These are phyloP conservation scores for Nemania diffusa DNA, from an alignment of 2,329 filamentous ascomycete genomes.

Conservation along the genomic window DNA sequence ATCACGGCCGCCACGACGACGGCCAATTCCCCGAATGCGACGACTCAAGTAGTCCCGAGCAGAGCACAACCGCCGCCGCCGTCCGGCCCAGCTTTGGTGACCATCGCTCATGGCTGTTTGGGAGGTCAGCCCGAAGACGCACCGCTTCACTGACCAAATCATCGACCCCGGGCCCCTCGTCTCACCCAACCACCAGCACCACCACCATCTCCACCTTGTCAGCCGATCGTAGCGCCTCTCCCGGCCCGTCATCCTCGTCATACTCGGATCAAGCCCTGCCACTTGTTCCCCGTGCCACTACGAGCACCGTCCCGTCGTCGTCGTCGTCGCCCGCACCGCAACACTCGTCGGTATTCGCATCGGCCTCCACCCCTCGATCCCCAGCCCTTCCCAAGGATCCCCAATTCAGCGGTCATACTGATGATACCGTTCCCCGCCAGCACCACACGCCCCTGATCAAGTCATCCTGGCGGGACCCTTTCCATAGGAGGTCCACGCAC, in stretches of 20 bases:
- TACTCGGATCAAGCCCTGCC: constrained; percentile 16
- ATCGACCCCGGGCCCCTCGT: constrained; percentile 12
- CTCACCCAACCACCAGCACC: constrained; percentile 35
- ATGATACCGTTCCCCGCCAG: constrained; percentile 30
- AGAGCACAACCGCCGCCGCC: constrained; percentile 18
- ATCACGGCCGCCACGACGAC: constrained; percentile 27
- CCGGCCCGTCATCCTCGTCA: constrained; percentile 17
- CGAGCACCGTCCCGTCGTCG: constrained; percentile 17
- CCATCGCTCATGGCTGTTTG: constrained; percentile 39
- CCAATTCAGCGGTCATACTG: constrained; percentile 33
- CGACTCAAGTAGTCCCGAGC: constrained; percentile 18
- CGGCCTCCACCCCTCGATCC: constrained; percentile 35
- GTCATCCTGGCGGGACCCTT: constrained; percentile 39
- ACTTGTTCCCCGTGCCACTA: background rate
- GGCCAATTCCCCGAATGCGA: constrained; percentile 29
- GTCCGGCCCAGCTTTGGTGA: constrained; percentile 28
- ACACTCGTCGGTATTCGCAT: constrained; percentile 27
- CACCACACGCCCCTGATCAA: constrained; percentile 29
- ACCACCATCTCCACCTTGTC: too few relatives aligned
- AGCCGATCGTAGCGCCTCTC: constrained; percentile 36
- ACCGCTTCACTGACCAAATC: constrained; percentile 41
- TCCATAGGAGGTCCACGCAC: constrained; percentile 33
- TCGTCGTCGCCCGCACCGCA: constrained; percentile 35
- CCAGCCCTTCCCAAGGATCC: constrained; percentile 20
- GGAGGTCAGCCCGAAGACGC: constrained; percentile 41